phyloP scores from a whole-genome alignment of 208 protist species.

The Phytomonas sp. region DNA sequence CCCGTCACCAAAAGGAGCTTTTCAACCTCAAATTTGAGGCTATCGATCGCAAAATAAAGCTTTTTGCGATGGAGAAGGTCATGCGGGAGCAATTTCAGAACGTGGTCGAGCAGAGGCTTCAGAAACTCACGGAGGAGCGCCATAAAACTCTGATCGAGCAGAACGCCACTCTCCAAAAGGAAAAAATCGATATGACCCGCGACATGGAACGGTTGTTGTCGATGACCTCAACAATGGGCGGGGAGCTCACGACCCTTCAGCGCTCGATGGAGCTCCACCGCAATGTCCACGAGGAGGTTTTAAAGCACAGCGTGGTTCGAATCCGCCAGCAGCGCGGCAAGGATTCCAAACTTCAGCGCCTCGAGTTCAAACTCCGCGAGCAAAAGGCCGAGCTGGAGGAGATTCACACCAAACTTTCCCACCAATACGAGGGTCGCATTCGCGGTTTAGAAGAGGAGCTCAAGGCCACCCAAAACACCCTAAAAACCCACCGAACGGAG shows the following conservation, averaged over 20 bases:
- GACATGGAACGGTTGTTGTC: conserved; percentile 67
- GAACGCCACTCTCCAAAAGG: conserved; percentile 34
- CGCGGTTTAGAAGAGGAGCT: conserved; percentile 38
- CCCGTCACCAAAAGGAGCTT: conserved; percentile 54
- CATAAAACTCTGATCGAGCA: conserved; percentile 35
- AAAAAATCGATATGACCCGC: conserved; percentile 35
- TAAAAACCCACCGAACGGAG: conserved; percentile 38
- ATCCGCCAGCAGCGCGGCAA: conserved; percentile 32
- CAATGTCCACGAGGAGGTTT: conserved; percentile 45
- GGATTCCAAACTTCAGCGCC: conserved; percentile 39
- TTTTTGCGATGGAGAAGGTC: conserved; percentile 63
- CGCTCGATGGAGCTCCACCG: conserved; percentile 42
- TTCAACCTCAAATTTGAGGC: conserved; percentile 65
- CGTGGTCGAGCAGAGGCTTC: conserved; percentile 43
- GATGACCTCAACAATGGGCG: conserved; percentile 37
- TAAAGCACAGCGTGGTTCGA: conserved; percentile 37
- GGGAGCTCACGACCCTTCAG: conserved; percentile 31
- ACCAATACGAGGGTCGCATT: conserved; percentile 33
- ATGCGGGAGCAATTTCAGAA: conserved; percentile 53
- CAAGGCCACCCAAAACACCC: conserved; percentile 26
- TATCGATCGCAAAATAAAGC: conserved; percentile 73
- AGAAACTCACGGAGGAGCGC: conserved; percentile 31
- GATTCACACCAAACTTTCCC: conserved; percentile 19
- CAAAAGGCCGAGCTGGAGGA: conserved; percentile 22
- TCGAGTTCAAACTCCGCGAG: conserved; percentile 46